phyloP scores from a whole-genome alignment of 352 stramenopile species.

The Hyaloperonospora brassicae region DNA sequence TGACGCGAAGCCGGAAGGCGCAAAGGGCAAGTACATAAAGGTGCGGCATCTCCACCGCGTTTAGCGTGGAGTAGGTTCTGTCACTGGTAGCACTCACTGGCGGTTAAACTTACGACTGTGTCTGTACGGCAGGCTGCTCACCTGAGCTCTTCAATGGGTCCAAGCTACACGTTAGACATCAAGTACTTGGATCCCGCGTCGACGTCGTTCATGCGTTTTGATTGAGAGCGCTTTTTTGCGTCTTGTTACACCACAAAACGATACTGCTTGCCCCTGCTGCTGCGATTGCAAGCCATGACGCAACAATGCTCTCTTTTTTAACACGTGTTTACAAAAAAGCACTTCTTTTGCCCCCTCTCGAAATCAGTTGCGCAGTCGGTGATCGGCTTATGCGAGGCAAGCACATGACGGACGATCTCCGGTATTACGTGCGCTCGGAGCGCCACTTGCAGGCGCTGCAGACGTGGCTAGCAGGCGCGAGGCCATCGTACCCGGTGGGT shows the following conservation, averaged over 20 bases:
- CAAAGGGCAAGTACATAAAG: conserved; percentile 93
- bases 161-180: conserved; percentile 66
- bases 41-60: conserved; percentile 8
- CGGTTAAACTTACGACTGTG: conserved; percentile 5
- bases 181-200: conserved; percentile 81
- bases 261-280: background rate
- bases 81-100: too few species aligned
- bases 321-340: too few species aligned
- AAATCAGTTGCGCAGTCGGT: too few species aligned
- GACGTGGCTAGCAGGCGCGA: conserved; percentile 41
- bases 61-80: background rate
- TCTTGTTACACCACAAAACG: background rate
- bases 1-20: conserved; percentile 87
- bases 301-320: too few species aligned
- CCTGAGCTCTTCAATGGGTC: conserved; percentile 83
- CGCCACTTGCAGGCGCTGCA: conserved; percentile 60
- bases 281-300: background rate
- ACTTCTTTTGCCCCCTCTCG: too few species aligned
- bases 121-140: conserved; percentile 42
- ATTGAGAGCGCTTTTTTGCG: conserved; percentile 28
- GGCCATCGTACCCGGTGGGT: conserved; percentile 19
- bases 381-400: conserved; percentile 16
- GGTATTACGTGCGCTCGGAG: conserved; percentile 68
- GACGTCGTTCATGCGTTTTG: conserved; percentile 81
- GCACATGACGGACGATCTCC: conserved; percentile 60